phyloP scores from a whole-genome alignment of 1,139 yeast species.

The Nematodospora anomalae region DNA sequence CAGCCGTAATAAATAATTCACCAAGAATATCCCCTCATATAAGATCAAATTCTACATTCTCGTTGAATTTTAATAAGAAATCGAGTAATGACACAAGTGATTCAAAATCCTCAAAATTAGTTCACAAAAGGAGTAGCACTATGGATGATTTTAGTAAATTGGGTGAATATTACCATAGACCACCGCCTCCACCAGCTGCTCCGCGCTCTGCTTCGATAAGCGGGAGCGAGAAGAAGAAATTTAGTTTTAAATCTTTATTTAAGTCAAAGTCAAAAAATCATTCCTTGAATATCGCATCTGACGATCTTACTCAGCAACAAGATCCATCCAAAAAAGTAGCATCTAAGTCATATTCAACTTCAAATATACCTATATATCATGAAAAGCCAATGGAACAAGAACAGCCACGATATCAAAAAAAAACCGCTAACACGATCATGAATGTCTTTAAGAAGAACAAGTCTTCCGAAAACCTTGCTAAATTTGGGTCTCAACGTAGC shows the following conservation, averaged over 20 bases:
- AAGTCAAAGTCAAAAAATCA: slow-evolving; percentile 35
- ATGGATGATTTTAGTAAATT: slow-evolving; percentile 16
- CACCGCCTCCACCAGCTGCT: slow-evolving; percentile 7
- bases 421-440: slow-evolving; percentile 16
- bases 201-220: not conserved
- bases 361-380: slow-evolving; percentile 22
- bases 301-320: slow-evolving; percentile 2
- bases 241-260: slow-evolving; percentile 43
- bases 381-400: slow-evolving; percentile 1
- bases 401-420: slow-evolving; percentile 3
- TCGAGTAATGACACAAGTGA: slow-evolving; percentile 1
- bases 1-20: slow-evolving; percentile 7
- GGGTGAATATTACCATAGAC: not conserved
- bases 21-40: slow-evolving; percentile 27
- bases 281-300: slow-evolving; percentile 21
- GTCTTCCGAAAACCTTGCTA: slow-evolving; percentile 21
- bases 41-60: slow-evolving; percentile 33
- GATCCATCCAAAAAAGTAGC: slow-evolving; percentile 17
- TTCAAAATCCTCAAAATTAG: not conserved
- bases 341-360: slow-evolving; percentile 31
- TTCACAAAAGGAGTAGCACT: slow-evolving; percentile 30
- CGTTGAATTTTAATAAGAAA: slow-evolving; percentile 19
- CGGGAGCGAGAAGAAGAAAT: slow-evolving; percentile 29
- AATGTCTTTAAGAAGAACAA: slow-evolving; percentile 29
- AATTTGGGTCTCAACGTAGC: slow-evolving; percentile 6